Evolutionary conservation across 345 rosid genomes (phyloP), one percentile per base, ranked within the genome.

Genomic region (Boechera retrofracta): DNA sequence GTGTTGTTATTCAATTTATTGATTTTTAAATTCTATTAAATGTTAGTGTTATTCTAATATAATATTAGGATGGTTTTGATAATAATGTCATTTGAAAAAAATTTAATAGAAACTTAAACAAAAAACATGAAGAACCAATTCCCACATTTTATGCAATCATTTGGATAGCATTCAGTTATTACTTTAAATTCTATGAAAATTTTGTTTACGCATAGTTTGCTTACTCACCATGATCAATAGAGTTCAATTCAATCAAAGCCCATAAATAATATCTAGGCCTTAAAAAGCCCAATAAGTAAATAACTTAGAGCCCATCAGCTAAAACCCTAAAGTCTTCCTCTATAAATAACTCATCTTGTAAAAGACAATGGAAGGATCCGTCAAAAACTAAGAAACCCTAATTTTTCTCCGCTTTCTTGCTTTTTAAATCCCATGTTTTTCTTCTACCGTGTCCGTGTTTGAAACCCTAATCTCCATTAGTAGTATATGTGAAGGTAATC

Each of bases 351-450:
- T 59, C 36, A 15, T 36, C 45, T 57, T 15, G 3, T 7, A 2
- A 4, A 11, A 1, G 2, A 51, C 28, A 0, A 51, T 0, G 29
- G 29, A 0, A 1, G 59, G 69, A 72, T 54, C 42, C 77, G 76
- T 65, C 73, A 2, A 4, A 74, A 51, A 29, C 21, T 61, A 2
- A 60, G 0, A 60, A 79, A 58, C 79, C 78, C 78, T 80, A 65
- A 51, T 44, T 55, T 33, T 5, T 4, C 2, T 15, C 16, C 5
- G 28, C 18, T 32, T 21, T 24, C 24, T 58, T 13, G 7, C 15
- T 18, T 42, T 5, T 7, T 10, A 41, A 1, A 2, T 29, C n/a
- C 2, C 5, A 15, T 3, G n/a, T 31, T 7, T 18, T 52, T 16
- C 15, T 10, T 28, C 33, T 54, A 2, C 11, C 2, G 15, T 68